A percentile compares a stretch with the other conserved stretches of the same genome.
Conservation (phyloP, 768 basidiomycete genomes). For the Peribolospora baueri region DNA sequence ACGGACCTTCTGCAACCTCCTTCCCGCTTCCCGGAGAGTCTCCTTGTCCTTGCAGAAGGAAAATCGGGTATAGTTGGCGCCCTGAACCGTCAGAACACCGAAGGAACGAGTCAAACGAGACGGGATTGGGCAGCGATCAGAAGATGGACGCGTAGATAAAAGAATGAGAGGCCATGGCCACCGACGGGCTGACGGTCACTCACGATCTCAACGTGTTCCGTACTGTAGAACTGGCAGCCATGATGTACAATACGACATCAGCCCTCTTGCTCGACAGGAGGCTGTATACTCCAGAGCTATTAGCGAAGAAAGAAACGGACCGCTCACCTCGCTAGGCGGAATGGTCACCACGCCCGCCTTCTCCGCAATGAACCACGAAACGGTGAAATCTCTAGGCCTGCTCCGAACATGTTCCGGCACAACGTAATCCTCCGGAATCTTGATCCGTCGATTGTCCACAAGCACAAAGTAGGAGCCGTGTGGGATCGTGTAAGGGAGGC, state of each 20-base stretch:
- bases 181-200: no score
- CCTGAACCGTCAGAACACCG: constrained; percentile 26
- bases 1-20: constrained; percentile 43
- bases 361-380: constrained; percentile 14
- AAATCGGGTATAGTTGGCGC: constrained; percentile 67
- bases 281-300: no score
- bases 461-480: constrained; percentile 81
- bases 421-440: constrained; percentile 18
- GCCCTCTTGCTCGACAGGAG: no score
- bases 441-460: constrained; percentile 24
- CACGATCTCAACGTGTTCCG: no score
- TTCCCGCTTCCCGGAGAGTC: constrained; percentile 55
- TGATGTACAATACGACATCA: no score
- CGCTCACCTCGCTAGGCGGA: not conserved
- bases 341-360: constrained; percentile 8
- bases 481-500: constrained; percentile 34
- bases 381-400: constrained; percentile 22
- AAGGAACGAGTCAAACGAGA: no score
- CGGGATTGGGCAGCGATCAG: no score
- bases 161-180: no score
- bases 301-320: no score
- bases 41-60: constrained; percentile 89
- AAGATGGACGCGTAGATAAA: no score
- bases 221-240: no score
- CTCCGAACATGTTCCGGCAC: constrained; percentile 18